phyloP scores from a whole-genome alignment of 352 stramenopile genomes.

The Pythium volutum region DNA sequence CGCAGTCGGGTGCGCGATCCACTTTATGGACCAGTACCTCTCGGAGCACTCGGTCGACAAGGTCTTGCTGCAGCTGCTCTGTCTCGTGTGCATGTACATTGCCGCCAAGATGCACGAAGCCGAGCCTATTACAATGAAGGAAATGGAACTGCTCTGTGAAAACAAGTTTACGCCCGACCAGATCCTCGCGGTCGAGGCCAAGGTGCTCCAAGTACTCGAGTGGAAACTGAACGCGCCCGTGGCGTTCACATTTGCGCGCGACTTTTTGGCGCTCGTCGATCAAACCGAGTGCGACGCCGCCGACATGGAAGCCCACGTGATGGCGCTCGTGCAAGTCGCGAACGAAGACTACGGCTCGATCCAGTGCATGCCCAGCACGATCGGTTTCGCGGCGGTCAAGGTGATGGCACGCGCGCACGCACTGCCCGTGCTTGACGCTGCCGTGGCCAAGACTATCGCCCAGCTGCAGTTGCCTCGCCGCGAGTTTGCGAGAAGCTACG shows the following conservation, averaged over 20 bases:
- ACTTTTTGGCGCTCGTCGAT: conserved; percentile 47
- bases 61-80: conserved; percentile 62
- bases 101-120: conserved; percentile 75
- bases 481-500: conserved; percentile 8
- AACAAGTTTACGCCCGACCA: conserved; percentile 63
- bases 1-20: conserved; percentile 51
- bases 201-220: conserved; percentile 48
- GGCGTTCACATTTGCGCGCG: conserved; percentile 57
- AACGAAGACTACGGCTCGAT: conserved; percentile 22
- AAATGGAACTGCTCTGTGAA: conserved; percentile 74
- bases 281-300: conserved; percentile 8
- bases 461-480: conserved; percentile 15
- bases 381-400: conserved; percentile 19
- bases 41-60: conserved; percentile 68
- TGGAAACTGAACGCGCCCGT: conserved; percentile 74
- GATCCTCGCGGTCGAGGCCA: conserved; percentile 54
- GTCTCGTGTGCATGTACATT: conserved; percentile 71
- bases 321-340: conserved; percentile 21
- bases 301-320: conserved; percentile 12
- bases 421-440: conserved; percentile 1
- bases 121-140: conserved; percentile 64
- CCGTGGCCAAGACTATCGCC: conserved; percentile 7
- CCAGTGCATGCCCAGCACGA: conserved; percentile 9
- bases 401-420: conserved; percentile 15
- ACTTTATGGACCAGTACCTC: conserved; percentile 75